These are phyloP conservation scores for Oehlia diaphana DNA, from an alignment of 192 early-diverging fungal genomes.

Conservation along the genomic window DNA sequence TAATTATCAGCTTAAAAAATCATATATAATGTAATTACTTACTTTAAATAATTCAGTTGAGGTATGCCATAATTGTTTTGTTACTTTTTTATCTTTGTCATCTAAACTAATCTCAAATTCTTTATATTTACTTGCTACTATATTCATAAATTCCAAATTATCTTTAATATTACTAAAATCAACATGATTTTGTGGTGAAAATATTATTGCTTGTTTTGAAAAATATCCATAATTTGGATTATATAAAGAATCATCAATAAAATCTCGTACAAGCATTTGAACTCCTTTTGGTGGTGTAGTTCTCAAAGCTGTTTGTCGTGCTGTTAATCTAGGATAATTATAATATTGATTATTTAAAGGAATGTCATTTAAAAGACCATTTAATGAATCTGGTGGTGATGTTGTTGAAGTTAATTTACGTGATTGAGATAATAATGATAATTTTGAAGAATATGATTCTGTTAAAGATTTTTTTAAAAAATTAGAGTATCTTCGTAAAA, in stretches of 20 bases:
- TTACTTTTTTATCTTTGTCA: slow-evolving; percentile 52
- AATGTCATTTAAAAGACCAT: slow-evolving; percentile 2
- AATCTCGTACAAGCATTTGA: slow-evolving; percentile 82
- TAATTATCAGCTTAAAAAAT: background rate
- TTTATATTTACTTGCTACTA: slow-evolving; percentile 73
- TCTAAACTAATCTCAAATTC: slow-evolving; percentile 80
- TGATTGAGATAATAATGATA: background rate
- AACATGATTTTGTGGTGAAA: slow-evolving; percentile 63
- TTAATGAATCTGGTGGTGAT: background rate
- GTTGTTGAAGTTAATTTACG: background rate
- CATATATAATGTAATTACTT: background rate
- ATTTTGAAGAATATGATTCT: background rate
- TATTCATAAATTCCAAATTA: slow-evolving; percentile 71
- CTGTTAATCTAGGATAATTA: slow-evolving; percentile 53
- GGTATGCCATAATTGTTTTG: slow-evolving; percentile 97
- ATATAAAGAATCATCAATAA: slow-evolving; percentile 95
- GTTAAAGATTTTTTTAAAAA: background rate
- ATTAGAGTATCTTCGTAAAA: background rate
- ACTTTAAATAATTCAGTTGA: slow-evolving; percentile 93
- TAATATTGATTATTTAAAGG: slow-evolving; percentile 26
- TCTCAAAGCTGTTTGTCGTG: slow-evolving; percentile 41
- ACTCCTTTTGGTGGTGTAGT: slow-evolving; percentile 52
- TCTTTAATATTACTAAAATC: slow-evolving; percentile 66
- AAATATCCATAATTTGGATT: slow-evolving; percentile 98
- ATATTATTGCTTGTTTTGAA: slow-evolving; percentile 88